Percentiles rank a stretch among this genome's conserved stretches.
Conservation (phyloP, 2,329 filamentous ascomycete genomes). For the Sphaerulina vaccinii region DNA sequence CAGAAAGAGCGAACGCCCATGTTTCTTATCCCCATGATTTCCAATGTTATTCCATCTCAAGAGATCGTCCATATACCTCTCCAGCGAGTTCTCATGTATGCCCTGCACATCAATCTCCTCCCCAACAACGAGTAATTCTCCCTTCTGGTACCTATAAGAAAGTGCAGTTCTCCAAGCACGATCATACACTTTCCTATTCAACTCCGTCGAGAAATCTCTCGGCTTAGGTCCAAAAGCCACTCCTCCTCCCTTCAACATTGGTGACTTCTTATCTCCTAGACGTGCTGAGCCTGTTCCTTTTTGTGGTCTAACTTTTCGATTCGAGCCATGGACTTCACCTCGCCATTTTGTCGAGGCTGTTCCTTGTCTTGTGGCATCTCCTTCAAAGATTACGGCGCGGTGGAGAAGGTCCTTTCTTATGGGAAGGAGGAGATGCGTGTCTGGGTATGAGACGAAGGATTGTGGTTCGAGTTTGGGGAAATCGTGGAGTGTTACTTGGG, state of each 20-base stretch:
- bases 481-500: slow-evolving; percentile 80
- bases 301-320: slow-evolving; percentile 77
- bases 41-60: slow-evolving; percentile 70
- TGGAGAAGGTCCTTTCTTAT: slow-evolving; percentile 89
- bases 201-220: slow-evolving; percentile 79
- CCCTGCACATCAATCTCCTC: slow-evolving; percentile 64
- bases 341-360: slow-evolving; percentile 81
- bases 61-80: slow-evolving; percentile 65
- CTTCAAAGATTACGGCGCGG: slow-evolving; percentile 88
- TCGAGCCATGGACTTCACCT: slow-evolving; percentile 78
- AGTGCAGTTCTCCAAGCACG: slow-evolving; percentile 92
- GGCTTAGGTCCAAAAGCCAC: slow-evolving; percentile 88
- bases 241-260: slow-evolving; percentile 79
- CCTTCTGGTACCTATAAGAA: slow-evolving; percentile 83
- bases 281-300: slow-evolving; percentile 84
- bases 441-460: slow-evolving; percentile 72
- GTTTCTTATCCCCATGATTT: slow-evolving; percentile 60
- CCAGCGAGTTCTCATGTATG: slow-evolving; percentile 43
- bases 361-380: slow-evolving; percentile 81
- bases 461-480: slow-evolving; percentile 88
- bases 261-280: slow-evolving; percentile 76
- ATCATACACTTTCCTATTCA: slow-evolving; percentile 91
- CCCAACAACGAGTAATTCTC: slow-evolving; percentile 82
- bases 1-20: slow-evolving; percentile 60
- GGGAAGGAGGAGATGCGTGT: slow-evolving; percentile 81